Evolutionary conservation across 306 rosid species (phyloP).

Genomic region (Fragaria nilgerrensis): DNA sequence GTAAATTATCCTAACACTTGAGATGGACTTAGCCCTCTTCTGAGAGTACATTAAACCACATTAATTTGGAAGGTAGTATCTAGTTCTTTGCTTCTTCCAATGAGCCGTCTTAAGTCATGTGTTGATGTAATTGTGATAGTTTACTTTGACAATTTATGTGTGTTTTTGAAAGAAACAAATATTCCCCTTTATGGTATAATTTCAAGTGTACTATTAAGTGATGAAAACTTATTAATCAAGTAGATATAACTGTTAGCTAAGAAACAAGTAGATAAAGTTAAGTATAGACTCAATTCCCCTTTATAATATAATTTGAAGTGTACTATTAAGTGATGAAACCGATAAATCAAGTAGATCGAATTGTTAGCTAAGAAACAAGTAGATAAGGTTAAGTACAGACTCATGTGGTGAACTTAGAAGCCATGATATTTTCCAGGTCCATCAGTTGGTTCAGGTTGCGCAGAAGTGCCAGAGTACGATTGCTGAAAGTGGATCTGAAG

Average conservation of each 20-base stretch:
- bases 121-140: background rate
- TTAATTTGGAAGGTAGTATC: background rate
- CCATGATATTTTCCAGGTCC: slow-evolving; percentile 53
- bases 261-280: background rate
- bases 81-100: background rate
- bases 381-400: background rate
- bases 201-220: background rate
- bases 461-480: slow-evolving; percentile 85
- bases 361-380: background rate
- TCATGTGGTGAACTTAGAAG: background rate
- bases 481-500: slow-evolving; percentile 87
- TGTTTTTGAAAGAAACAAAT: background rate
- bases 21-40: background rate
- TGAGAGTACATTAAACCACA: background rate
- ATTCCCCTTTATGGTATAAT: background rate
- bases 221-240: background rate
- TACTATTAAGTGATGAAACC: background rate
- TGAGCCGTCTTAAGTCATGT: background rate
- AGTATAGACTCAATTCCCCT: too few relatives aligned
- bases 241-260: background rate
- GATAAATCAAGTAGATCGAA: background rate
- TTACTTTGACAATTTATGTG: background rate
- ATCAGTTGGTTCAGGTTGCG: slow-evolving; percentile 87
- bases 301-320: background rate
- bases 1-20: background rate